A percentile compares a stretch with the other conserved stretches of the same genome.
phyloP scores from a whole-genome alignment of 2,329 filamentous ascomycete species.

The Boeremia exigua region DNA sequence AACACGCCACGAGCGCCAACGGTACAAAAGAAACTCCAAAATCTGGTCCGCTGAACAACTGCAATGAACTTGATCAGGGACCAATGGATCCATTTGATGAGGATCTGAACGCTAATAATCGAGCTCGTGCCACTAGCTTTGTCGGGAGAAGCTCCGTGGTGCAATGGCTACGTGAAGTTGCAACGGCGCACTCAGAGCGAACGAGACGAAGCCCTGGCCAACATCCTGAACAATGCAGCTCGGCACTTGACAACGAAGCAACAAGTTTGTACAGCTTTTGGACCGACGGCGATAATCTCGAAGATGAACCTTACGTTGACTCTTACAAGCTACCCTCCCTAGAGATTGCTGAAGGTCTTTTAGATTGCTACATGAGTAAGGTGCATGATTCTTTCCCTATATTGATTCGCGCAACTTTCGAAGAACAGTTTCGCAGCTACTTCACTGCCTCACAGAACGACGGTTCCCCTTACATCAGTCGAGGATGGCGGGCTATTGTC shows the following conservation, averaged over 20 bases:
- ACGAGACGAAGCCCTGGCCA: too few relatives aligned
- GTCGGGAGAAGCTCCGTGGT: constrained; percentile 43
- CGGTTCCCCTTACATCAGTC: constrained; percentile 24
- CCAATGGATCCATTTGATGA: too few relatives aligned
- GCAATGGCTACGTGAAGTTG: constrained; percentile 41
- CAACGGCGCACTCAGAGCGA: constrained; percentile 34
- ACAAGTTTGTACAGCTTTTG: constrained; percentile 45
- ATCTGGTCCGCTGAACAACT: too few relatives aligned
- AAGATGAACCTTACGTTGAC: constrained; percentile 36
- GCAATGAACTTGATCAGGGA: too few relatives aligned
- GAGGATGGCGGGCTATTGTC: constrained; percentile 49
- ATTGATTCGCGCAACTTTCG: constrained; percentile 41
- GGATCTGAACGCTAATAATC: too few relatives aligned
- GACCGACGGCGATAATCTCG: constrained; percentile 35
- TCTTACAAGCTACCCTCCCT: constrained; percentile 41
- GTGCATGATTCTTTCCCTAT: constrained; percentile 51
- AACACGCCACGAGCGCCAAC: too few relatives aligned
- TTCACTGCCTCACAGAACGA: constrained; percentile 30
- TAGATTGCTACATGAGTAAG: constrained; percentile 47
- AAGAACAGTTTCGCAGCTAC: constrained; percentile 44
- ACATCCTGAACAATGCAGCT: too few relatives aligned
- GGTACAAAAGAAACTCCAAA: too few relatives aligned
- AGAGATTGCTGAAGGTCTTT: constrained; percentile 39
- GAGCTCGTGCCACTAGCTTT: too few relatives aligned
- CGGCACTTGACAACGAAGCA: constrained; percentile 37